phyloP scores from a whole-genome alignment of 176 grass and related monocot species.

The Carex myosuroides region DNA sequence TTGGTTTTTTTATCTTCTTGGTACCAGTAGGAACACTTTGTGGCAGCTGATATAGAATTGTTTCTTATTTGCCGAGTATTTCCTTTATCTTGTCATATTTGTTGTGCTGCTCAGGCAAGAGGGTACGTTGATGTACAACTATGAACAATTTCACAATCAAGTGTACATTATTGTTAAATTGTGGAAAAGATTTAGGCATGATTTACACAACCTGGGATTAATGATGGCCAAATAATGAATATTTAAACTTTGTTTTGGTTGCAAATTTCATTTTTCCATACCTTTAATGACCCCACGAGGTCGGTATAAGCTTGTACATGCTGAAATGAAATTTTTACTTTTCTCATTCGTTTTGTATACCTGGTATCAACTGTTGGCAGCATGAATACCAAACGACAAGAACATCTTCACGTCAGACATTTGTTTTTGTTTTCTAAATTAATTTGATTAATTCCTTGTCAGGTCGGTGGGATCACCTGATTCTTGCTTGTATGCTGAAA shows the following conservation, averaged over 20 bases:
- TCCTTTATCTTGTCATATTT: neutral
- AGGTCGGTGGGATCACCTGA: slow-evolving; percentile 76
- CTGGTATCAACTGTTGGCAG: neutral
- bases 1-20: neutral
- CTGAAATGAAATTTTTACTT: neutral
- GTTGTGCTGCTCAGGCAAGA: neutral
- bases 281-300: neutral
- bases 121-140: neutral
- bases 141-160: neutral
- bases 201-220: neutral
- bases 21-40: neutral
- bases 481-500: slow-evolving; percentile 82
- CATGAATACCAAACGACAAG: neutral
- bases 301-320: neutral
- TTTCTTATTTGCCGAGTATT: neutral
- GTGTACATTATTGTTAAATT: neutral
- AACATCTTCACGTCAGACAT: neutral
- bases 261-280: neutral
- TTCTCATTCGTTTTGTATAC: neutral
- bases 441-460: neutral
- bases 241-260: neutral
- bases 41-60: neutral
- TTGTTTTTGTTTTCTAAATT: neutral
- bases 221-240: neutral
- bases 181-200: neutral